These are phyloP conservation scores for Apiospora hydei DNA, from an alignment of 2,329 filamentous ascomycete species.

Conservation along the genomic window DNA sequence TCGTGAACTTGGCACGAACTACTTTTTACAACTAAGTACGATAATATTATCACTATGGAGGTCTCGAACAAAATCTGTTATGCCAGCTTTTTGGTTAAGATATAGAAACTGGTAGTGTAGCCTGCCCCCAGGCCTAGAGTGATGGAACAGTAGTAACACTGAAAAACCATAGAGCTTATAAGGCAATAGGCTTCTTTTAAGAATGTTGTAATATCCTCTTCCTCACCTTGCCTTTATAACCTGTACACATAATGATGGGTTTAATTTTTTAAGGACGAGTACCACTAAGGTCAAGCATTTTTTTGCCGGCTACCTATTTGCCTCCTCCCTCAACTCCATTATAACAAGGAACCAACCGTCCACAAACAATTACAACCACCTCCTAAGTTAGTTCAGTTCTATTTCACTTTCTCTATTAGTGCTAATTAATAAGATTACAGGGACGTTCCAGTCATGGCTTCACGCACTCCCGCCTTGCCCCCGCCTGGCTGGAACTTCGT, in stretches of 20 bases:
- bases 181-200: too few relatives aligned
- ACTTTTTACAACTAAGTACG: not conserved
- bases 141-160: too few relatives aligned
- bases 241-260: not conserved
- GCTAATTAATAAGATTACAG: not conserved
- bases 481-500: too few relatives aligned
- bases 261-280: not conserved
- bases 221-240: not conserved
- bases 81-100: not conserved
- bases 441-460: not conserved
- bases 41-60: not conserved
- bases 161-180: too few relatives aligned
- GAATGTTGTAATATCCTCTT: not conserved
- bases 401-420: not conserved
- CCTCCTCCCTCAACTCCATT: not conserved
- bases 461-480: not conserved
- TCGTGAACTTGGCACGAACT: not conserved
- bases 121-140: too few relatives aligned
- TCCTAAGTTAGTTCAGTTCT: not conserved
- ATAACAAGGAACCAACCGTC: not conserved
- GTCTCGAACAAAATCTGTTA: not conserved
- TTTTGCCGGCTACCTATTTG: not conserved
- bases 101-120: not conserved
- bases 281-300: not conserved
- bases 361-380: not conserved